Percentiles rank a stretch among this genome's conserved stretches.
These are phyloP conservation scores for Bothia castanella DNA, from an alignment of 1,284 basidiomycete genomes.

Conservation along the genomic window DNA sequence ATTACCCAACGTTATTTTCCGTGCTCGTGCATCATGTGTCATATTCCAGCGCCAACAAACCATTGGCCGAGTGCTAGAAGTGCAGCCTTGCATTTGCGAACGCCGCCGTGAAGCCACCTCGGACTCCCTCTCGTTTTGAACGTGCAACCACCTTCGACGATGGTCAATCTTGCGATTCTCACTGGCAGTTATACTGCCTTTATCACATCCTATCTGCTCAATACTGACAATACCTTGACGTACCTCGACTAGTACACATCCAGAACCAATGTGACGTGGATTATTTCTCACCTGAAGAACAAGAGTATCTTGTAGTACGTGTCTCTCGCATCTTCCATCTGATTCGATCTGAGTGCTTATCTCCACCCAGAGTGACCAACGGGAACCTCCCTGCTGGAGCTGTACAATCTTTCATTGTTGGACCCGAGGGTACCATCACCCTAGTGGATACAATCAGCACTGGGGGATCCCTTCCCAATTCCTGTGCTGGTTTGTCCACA, in stretches of 20 bases:
- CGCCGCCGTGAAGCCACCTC: too few species aligned
- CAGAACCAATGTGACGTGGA: slow-evolving; percentile 43
- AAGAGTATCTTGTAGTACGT: slow-evolving; percentile 53
- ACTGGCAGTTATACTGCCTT: slow-evolving; percentile 47
- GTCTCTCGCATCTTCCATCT: background rate
- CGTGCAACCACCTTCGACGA: slow-evolving; percentile 22
- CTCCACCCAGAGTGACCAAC: slow-evolving; percentile 48
- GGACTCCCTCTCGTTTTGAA: too few species aligned
- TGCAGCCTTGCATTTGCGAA: too few species aligned
- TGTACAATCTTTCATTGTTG: slow-evolving; percentile 56
- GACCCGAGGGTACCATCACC: slow-evolving; percentile 41
- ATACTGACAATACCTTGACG: slow-evolving; percentile 37
- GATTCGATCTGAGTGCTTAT: background rate
- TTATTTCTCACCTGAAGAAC: slow-evolving; percentile 41
- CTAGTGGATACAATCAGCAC: slow-evolving; percentile 47
- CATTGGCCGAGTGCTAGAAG: too few species aligned
- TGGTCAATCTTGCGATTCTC: slow-evolving; percentile 51
- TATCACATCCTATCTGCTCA: slow-evolving; percentile 45
- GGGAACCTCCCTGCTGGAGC: slow-evolving; percentile 46
- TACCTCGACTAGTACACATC: slow-evolving; percentile 28
- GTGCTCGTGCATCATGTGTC: too few species aligned
- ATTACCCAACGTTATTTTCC: too few species aligned
- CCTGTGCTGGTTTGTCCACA: slow-evolving; percentile 46
- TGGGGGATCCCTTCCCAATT: slow-evolving; percentile 51
- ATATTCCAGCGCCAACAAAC: too few species aligned